phyloP scores from a whole-genome alignment of 1,284 basidiomycete species.

The Fomitiporia mediterranea region DNA sequence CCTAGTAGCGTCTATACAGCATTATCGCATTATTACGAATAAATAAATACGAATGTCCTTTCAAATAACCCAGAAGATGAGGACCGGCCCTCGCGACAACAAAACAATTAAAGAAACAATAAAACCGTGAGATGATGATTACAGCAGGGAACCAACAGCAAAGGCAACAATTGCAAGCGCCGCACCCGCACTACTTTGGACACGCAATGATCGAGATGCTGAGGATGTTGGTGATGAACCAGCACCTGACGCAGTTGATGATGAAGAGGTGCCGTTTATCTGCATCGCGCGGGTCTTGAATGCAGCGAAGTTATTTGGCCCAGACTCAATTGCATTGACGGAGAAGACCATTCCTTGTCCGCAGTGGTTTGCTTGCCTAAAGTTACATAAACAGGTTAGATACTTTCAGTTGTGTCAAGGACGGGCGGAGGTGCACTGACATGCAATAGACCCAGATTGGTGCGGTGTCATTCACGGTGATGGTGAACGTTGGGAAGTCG shows the following conservation, averaged over 20 bases:
- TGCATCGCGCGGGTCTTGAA: conserved; percentile 46
- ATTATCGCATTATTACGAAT: too few species aligned
- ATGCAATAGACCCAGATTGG: conserved; percentile 43
- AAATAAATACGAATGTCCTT: too few species aligned
- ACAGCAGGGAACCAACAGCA: conserved; percentile 7
- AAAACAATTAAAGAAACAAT: not conserved
- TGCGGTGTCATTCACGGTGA: conserved; percentile 49
- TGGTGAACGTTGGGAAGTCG: conserved; percentile 48
- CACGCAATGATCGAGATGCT: not conserved
- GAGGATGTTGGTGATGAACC: conserved; percentile 5
- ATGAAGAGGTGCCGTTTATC: conserved; percentile 36
- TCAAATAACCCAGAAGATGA: not conserved
- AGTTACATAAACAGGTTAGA: not conserved
- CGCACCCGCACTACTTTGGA: conserved; percentile 1
- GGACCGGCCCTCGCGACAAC: not conserved
- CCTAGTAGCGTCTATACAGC: too few species aligned
- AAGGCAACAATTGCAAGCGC: conserved; percentile 7
- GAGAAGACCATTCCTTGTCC: conserved; percentile 62
- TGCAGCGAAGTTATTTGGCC: conserved; percentile 52
- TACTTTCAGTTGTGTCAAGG: not conserved
- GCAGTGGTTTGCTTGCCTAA: conserved; percentile 45
- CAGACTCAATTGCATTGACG: conserved; percentile 50
- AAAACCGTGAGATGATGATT: not conserved
- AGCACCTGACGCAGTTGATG: conserved; percentile 19
- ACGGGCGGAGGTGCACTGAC: not conserved